Percentiles rank a stretch among this genome's conserved stretches.
Evolutionary conservation across 148 eudicot species (phyloP).

Genomic region (Polygonum aviculare): DNA sequence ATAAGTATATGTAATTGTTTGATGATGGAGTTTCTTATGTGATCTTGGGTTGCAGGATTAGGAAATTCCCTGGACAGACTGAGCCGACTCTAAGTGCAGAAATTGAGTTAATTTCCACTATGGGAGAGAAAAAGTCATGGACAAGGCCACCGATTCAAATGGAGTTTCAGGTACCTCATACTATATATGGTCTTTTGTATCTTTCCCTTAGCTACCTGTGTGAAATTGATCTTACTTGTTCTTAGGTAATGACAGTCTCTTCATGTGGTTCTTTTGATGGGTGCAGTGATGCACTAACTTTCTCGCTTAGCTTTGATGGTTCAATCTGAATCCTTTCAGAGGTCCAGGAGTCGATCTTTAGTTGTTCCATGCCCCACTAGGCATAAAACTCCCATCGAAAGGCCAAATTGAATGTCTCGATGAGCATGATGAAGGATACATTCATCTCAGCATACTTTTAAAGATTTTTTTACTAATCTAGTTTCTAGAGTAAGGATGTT

Average conservation of each 20-base stretch:
- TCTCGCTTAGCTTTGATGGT: not conserved
- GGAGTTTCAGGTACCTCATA: constrained; percentile 81
- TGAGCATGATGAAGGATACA: not conserved
- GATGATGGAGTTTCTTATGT: not conserved
- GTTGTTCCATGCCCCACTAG: not conserved
- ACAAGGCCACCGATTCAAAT: constrained; percentile 98
- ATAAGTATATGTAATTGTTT: not conserved
- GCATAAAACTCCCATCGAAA: not conserved
- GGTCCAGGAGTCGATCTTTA: not conserved
- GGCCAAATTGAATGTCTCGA: not conserved
- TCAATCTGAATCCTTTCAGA: not conserved
- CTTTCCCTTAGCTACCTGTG: not conserved
- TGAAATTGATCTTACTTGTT: not conserved
- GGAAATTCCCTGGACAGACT: constrained; percentile 96
- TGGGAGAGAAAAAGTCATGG: constrained; percentile 87
- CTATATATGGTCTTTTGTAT: not conserved
- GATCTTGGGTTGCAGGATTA: constrained; percentile 42
- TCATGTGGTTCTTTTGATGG: not conserved
- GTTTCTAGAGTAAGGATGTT: not conserved
- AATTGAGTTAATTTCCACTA: constrained; percentile 90
- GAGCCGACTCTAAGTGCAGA: constrained; percentile 97
- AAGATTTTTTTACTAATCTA: not conserved
- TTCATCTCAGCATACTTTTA: not conserved
- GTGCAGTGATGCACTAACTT: not conserved
- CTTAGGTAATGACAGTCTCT: not conserved